Percentiles rank a stretch among this genome's conserved stretches.
Evolutionary conservation across 2,329 filamentous ascomycete genomes (phyloP).

Genomic region (Trichoderma lentiforme): DNA sequence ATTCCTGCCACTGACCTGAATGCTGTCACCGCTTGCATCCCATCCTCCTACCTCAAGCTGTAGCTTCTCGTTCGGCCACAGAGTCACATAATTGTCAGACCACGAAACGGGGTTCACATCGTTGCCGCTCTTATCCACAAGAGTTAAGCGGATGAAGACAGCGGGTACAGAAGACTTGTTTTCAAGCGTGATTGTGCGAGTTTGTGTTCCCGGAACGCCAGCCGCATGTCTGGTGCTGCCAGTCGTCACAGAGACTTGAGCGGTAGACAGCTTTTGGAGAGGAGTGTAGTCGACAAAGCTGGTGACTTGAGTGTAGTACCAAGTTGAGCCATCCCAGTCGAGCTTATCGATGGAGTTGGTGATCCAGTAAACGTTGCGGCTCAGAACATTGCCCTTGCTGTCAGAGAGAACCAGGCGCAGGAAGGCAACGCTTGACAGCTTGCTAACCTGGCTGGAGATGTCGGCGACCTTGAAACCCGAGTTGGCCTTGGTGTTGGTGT

Average conservation of each 20-base stretch:
- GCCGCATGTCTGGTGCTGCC: slow-evolving; percentile 15
- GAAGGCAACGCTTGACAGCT: slow-evolving; percentile 44
- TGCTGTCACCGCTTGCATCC: slow-evolving; percentile 14
- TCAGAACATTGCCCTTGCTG: slow-evolving; percentile 35
- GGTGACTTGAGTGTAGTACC: slow-evolving; percentile 57
- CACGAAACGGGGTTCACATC: slow-evolving; percentile 53
- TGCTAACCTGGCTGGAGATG: slow-evolving; percentile 24
- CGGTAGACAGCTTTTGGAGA: slow-evolving; percentile 39
- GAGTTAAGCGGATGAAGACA: slow-evolving; percentile 53
- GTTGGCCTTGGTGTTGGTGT: slow-evolving; percentile 42
- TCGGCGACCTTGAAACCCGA: slow-evolving; percentile 32
- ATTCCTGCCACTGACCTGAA: slow-evolving; percentile 21
- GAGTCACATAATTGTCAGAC: slow-evolving; percentile 62
- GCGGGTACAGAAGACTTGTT: slow-evolving; percentile 53
- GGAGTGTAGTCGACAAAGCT: slow-evolving; percentile 47
- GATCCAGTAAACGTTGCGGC: slow-evolving; percentile 61
- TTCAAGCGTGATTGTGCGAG: slow-evolving; percentile 41
- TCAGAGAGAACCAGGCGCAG: slow-evolving; percentile 48
- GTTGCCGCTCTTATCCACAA: slow-evolving; percentile 42
- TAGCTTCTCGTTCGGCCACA: slow-evolving; percentile 55
- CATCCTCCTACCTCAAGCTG: slow-evolving; percentile 21
- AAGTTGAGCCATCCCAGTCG: slow-evolving; percentile 55
- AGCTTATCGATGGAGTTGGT: slow-evolving; percentile 44
- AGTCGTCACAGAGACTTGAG: slow-evolving; percentile 34
- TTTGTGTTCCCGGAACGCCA: neutral